Conservation (phyloP, 176 grass and related monocot species). For the Olyra latifolia region DNA sequence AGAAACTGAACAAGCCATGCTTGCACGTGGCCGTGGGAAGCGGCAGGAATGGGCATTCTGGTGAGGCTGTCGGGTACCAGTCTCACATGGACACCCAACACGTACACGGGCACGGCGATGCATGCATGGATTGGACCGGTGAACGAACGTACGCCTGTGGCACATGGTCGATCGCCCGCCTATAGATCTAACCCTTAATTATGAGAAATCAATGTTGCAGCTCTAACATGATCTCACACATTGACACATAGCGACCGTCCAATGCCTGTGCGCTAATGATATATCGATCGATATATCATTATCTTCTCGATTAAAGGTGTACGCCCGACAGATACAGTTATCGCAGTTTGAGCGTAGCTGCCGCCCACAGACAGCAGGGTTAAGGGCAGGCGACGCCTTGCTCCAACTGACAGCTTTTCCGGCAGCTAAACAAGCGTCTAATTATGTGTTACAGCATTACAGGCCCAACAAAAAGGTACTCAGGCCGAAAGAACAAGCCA, state of each 20-base stretch:
- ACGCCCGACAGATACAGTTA: neutral
- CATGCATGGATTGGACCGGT: constrained; percentile 1
- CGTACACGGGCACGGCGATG: neutral
- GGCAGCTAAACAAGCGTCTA: neutral
- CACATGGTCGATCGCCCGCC: constrained; percentile 13
- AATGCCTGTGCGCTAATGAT: neutral
- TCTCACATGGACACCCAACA: constrained; percentile 2
- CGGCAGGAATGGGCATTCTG: constrained; percentile 7
- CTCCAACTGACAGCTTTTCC: constrained; percentile 4
- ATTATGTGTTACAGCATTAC: neutral
- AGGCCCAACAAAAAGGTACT: neutral
- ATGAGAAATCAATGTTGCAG: neutral
- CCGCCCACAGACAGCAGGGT: neutral
- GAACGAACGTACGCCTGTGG: neutral
- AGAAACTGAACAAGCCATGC: neutral
- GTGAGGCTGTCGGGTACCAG: constrained; percentile 33
- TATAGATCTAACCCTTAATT: neutral
- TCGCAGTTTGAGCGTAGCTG: neutral
- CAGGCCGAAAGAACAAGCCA: neutral
- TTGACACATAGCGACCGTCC: neutral
- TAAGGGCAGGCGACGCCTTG: neutral
- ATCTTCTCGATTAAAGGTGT: neutral
- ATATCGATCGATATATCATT: neutral
- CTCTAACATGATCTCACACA: neutral
- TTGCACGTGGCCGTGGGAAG: neutral